Evolutionary conservation across 768 basidiomycete genomes (phyloP), one percentile per base, ranked within the genome.

Genomic region (Pulveroboletus sp.): DNA sequence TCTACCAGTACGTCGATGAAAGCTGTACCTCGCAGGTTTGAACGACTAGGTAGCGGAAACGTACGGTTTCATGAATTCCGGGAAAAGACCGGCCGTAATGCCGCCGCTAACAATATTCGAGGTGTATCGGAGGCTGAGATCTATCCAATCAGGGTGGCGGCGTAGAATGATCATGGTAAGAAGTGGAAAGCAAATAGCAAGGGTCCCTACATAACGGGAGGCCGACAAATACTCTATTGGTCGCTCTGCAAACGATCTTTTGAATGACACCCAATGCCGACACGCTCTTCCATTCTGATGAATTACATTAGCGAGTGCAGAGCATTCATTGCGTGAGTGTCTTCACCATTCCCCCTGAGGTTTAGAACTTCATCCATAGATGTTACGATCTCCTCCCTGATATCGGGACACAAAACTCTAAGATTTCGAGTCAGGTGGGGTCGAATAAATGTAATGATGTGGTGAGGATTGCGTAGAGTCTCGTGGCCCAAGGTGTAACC

Each of bases 201-300:
- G 7, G 23, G 12, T 8, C 10, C 24, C 16, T 40, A 77, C 79
- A 81, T 4, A 76, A 42, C 3, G 78, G 76, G 25, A 71, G 59
- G 0, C 79, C 81, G 6, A 81, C 73, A 45, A 81, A 76, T 0
- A 71, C 39, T 6, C 81, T 70, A 51, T 76, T 78, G 40, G 61
- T 73, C 4, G 67, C 60, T 33, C 75, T 69, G 31, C 69, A 65
- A 2, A 80, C 60, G n/a, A 80, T 59, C 17, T 64, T 53, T 45
- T 59, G 64, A 10, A 70, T 52, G 0, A 47, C 55, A 1, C 64
- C 53, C 7, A 67, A 25, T 2, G 55, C 65, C 0, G 59, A 56
- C 7, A 75, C 43, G 3, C 53, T 53, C 11, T 59, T 59, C 78
- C 77, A 79, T n/a, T 73, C 75, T 76, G 20, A 19, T 3, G 17